Evolutionary conservation across 768 basidiomycete genomes (phyloP).

Genomic region (Hypsizygus marmoreus): DNA sequence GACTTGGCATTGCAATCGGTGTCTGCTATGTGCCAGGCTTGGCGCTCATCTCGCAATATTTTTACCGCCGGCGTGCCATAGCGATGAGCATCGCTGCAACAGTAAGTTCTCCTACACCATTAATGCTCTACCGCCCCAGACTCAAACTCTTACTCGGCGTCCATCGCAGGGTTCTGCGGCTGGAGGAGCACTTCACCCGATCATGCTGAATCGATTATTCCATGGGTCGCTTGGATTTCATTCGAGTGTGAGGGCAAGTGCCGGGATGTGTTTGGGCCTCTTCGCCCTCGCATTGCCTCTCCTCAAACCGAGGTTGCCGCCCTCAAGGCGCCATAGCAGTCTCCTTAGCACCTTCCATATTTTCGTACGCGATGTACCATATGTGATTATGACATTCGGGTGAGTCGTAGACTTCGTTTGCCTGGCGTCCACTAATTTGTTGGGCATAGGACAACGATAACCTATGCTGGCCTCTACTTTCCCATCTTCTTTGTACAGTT

Average conservation of each 20-base stretch:
- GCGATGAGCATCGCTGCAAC: slow-evolving; percentile 54
- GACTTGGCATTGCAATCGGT: slow-evolving; percentile 47
- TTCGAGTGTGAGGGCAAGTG: slow-evolving; percentile 43
- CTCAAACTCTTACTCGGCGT: slow-evolving; percentile 21
- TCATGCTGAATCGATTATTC: slow-evolving; percentile 60
- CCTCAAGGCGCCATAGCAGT: slow-evolving; percentile 32
- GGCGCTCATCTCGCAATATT: slow-evolving; percentile 51
- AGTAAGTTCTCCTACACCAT: slow-evolving; percentile 24
- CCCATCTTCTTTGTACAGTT: slow-evolving; percentile 62
- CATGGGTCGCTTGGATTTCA: slow-evolving; percentile 51
- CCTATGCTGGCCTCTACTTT: slow-evolving; percentile 43
- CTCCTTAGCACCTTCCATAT: slow-evolving; percentile 26
- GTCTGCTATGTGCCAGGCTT: slow-evolving; percentile 48
- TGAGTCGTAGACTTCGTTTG: slow-evolving; percentile 12
- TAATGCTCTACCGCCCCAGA: neutral
- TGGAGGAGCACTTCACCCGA: slow-evolving; percentile 62
- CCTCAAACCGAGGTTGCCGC: slow-evolving; percentile 43
- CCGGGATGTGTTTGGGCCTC: slow-evolving; percentile 32
- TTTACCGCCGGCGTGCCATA: slow-evolving; percentile 44
- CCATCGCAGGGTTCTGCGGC: slow-evolving; percentile 47
- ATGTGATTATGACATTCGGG: slow-evolving; percentile 44
- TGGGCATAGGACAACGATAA: slow-evolving; percentile 31
- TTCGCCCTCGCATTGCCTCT: slow-evolving; percentile 30
- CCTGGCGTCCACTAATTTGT: neutral
- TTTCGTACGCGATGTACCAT: slow-evolving; percentile 47